These are phyloP conservation scores for Cryptococcus sp. DNA, from an alignment of 1,284 basidiomycete species.

Conservation along the genomic window DNA sequence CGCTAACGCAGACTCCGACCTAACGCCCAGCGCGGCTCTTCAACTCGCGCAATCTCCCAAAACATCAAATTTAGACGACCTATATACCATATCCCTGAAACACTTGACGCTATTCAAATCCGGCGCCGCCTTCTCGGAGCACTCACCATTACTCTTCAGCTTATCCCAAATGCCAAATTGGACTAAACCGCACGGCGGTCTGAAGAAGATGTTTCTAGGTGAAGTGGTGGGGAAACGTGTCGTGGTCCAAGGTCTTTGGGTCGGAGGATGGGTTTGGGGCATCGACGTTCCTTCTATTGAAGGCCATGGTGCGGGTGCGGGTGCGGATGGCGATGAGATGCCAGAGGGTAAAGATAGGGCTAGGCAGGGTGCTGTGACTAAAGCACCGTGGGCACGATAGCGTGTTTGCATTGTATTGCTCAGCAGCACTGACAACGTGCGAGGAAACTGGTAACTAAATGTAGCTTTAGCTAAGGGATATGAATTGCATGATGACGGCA, in stretches of 20 bases:
- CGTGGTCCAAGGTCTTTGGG: slow-evolving; percentile 90
- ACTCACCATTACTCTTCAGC: slow-evolving; percentile 85
- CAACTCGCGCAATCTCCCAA: slow-evolving; percentile 19
- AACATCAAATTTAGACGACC: slow-evolving; percentile 53
- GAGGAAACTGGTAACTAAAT: too few relatives aligned
- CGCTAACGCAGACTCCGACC: slow-evolving; percentile 19
- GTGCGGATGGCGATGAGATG: slow-evolving; percentile 2
- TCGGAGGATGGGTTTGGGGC: slow-evolving; percentile 65
- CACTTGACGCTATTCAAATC: slow-evolving; percentile 78
- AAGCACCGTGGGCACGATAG: slow-evolving; percentile 23
- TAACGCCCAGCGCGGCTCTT: slow-evolving; percentile 32
- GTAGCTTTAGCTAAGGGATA: background rate
- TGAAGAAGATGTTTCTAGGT: slow-evolving; percentile 95
- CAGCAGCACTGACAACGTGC: too few relatives aligned
- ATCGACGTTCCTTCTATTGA: slow-evolving; percentile 24
- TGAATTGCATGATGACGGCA: too few relatives aligned
- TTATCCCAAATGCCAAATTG: slow-evolving; percentile 84
- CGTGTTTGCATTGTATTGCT: too few relatives aligned
- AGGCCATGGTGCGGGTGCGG: background rate
- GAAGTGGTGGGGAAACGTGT: slow-evolving; percentile 96
- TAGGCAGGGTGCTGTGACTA: slow-evolving; percentile 4
- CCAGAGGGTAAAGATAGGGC: background rate
- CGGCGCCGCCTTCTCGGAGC: slow-evolving; percentile 81
- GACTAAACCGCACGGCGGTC: slow-evolving; percentile 83
- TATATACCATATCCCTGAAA: slow-evolving; percentile 78